phyloP scores from a whole-genome alignment of 1,284 basidiomycete species.

The Sparassis latifolia region DNA sequence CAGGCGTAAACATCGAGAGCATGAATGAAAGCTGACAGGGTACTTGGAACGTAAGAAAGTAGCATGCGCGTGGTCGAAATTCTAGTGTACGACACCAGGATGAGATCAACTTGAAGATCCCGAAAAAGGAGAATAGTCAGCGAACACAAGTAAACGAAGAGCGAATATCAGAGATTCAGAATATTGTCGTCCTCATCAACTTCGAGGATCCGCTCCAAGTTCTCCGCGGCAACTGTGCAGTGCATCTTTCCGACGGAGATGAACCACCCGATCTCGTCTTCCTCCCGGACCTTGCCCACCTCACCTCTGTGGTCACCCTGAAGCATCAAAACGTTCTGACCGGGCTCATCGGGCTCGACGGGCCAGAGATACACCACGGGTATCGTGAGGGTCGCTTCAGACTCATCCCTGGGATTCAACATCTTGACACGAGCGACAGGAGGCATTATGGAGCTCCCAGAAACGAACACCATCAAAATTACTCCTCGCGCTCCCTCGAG shows the following conservation, averaged over 20 bases:
- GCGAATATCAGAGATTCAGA: not conserved
- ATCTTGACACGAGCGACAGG: constrained; percentile 16
- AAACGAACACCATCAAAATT: constrained; percentile 14
- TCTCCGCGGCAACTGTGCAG: constrained; percentile 9
- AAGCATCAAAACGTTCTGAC: constrained; percentile 13
- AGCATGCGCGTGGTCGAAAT: too few species aligned
- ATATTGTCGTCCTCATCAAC: not conserved
- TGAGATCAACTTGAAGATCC: too few species aligned
- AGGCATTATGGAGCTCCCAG: constrained; percentile 8
- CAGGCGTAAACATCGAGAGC: too few species aligned
- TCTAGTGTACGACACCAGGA: too few species aligned
- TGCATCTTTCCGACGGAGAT: constrained; percentile 16
- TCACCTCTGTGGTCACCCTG: constrained; percentile 10
- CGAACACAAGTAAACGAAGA: not conserved
- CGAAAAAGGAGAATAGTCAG: too few species aligned
- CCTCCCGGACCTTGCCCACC: constrained; percentile 13
- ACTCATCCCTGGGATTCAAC: constrained; percentile 5
- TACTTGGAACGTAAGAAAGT: too few species aligned
- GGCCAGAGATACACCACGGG: constrained; percentile 12
- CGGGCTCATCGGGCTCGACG: constrained; percentile 8
- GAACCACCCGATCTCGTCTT: constrained; percentile 14
- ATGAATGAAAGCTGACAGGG: too few species aligned
- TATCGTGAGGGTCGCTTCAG: constrained; percentile 5
- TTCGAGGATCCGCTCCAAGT: constrained; percentile 8
- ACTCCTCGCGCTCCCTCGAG: constrained; percentile 14